Conservation (phyloP, 176 grass and related monocot species). For the Carex kokanica region DNA sequence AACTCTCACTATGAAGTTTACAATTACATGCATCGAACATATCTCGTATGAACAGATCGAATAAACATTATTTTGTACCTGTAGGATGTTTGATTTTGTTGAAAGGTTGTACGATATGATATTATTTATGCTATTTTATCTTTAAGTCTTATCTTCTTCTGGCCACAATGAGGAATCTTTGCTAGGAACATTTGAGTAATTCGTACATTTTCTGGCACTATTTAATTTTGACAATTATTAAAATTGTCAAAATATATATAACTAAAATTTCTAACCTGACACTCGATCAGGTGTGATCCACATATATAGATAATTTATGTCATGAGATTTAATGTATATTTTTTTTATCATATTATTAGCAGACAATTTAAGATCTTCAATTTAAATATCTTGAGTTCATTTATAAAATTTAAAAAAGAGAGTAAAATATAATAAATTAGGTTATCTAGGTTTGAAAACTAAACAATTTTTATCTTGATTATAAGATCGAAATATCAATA, state of each 20-base stretch:
- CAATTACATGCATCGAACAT: background rate
- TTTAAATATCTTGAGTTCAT: background rate
- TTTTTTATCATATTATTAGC: background rate
- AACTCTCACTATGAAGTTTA: too few relatives aligned
- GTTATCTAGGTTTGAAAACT: too few relatives aligned
- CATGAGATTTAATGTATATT: background rate
- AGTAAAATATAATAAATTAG: too few relatives aligned
- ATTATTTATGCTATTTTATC: background rate
- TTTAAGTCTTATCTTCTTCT: background rate
- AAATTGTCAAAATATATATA: background rate
- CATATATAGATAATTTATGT: background rate
- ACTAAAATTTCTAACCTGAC: background rate
- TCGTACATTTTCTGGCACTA: too few relatives aligned
- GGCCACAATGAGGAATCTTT: background rate
- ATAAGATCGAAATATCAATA: too few relatives aligned
- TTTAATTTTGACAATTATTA: background rate
- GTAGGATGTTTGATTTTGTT: background rate
- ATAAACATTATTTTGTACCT: background rate
- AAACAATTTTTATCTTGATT: too few relatives aligned
- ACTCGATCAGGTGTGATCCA: background rate
- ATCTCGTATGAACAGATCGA: background rate
- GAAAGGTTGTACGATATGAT: background rate
- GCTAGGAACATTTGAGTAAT: background rate
- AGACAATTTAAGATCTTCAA: background rate
- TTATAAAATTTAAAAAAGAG: background rate